Evolutionary conservation across 2,329 filamentous ascomycete species (phyloP), one percentile per base, ranked within the genome.

Genomic region (Trichophyton mentagrophytes): DNA sequence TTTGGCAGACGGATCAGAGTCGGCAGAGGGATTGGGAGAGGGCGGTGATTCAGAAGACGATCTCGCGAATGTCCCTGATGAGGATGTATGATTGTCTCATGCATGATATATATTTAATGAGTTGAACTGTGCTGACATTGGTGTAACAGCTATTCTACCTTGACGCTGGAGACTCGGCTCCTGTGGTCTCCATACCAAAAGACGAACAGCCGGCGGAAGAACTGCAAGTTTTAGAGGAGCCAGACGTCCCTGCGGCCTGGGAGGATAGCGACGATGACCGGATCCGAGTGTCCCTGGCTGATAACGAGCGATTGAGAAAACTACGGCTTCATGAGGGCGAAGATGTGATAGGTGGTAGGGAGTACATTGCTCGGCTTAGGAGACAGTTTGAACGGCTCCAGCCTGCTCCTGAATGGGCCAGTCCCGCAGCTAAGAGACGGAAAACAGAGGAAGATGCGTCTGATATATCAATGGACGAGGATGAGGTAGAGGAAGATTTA

Each of bases 181-280:
- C 15, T 44, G 61, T 22, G 57, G 25, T 63, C 64, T 1, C 53
- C 61, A 44, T 44, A 66, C 66, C 68, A 67, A 59, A 62, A 60
- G 57, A 55, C 61, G 42, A 57, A 57, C 57, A 68, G 72, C 61
- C 65, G 75, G 66, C 44, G 4, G 25, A 13, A 22, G 17, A 30
- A 4, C n/a, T 49, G 20, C 40, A 59, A 2, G 3, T 8, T 15
- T 27, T 46, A 27, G 20, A 22, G 8, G 33, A 27, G 22, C 38
- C 58, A 6, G 59, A 47, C 25, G 22, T 44, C 40, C 11, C 62
- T 9, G 74, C 75, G 1, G 73, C 77, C 22, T 99, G 93, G 93
- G 85, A 91, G 66, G 93, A 99, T 71, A 97, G 91, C 73, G 93
- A 99, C 68, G 93, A 99, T 70, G 93, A 97, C 70, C 83, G 89